These are phyloP conservation scores for Colletotrichum higginsianum DNA, from an alignment of 2,329 filamentous ascomycete genomes.

Conservation along the genomic window DNA sequence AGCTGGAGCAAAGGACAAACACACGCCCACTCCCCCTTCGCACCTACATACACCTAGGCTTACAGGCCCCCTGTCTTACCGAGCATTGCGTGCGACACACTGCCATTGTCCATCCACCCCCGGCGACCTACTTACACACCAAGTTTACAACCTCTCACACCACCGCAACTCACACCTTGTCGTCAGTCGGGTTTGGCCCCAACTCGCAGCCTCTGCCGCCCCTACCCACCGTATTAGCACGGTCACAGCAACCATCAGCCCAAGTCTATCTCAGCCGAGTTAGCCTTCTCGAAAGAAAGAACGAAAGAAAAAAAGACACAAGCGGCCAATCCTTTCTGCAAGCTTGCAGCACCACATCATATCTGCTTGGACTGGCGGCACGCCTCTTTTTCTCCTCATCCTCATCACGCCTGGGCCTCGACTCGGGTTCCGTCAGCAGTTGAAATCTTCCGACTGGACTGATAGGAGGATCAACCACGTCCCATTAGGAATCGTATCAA, in stretches of 20 bases:
- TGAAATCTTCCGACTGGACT: conserved; percentile 20
- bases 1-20: conserved; percentile 18
- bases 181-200: conserved; percentile 10
- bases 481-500: conserved; percentile 17
- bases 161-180: conserved; percentile 3
- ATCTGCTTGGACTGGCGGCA: conserved; percentile 24
- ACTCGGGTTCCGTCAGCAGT: neutral
- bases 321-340: conserved; percentile 29
- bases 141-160: conserved; percentile 20
- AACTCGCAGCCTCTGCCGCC: neutral
- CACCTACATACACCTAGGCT: conserved; percentile 21
- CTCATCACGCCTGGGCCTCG: conserved; percentile 3
- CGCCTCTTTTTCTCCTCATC: conserved; percentile 2
- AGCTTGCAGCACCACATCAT: conserved; percentile 20
- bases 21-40: conserved; percentile 12
- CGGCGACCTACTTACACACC: conserved; percentile 22
- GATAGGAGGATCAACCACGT: conserved; percentile 13
- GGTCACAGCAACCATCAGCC: conserved; percentile 25
- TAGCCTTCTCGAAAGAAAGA: conserved; percentile 28
- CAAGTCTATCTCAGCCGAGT: conserved; percentile 22
- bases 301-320: conserved; percentile 7
- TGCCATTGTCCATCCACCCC: conserved; percentile 2
- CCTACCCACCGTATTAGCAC: conserved; percentile 19
- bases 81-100: too few relatives aligned
- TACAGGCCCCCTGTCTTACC: too few relatives aligned